Evolutionary conservation across 768 basidiomycete species (phyloP).

Genomic region (Rhizopogon rudus): DNA sequence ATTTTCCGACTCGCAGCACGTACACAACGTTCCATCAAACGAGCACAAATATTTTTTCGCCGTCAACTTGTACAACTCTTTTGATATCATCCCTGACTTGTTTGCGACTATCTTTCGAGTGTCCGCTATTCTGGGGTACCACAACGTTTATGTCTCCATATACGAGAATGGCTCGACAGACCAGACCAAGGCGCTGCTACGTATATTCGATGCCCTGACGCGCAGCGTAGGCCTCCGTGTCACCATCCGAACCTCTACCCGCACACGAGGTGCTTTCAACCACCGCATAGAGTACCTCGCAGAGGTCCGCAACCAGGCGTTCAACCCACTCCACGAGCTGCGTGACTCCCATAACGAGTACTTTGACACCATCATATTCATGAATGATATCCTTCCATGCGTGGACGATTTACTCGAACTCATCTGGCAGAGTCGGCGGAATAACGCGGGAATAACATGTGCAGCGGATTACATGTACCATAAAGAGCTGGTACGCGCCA

Average conservation of each 20-base stretch:
- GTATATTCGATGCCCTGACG: constrained; percentile 92
- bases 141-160: constrained; percentile 97
- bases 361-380: constrained; percentile 96
- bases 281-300: constrained; percentile 99
- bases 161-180: constrained; percentile 99
- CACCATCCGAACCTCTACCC: constrained; percentile 87
- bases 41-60: constrained; percentile 99
- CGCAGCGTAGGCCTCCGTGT: constrained; percentile 87
- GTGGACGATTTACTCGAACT: constrained; percentile 97
- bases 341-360: constrained; percentile 89
- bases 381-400: constrained; percentile 99
- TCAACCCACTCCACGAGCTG: constrained; percentile 92
- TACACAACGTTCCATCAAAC: constrained; percentile 35
- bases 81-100: constrained; percentile 96
- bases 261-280: constrained; percentile 93
- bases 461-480: constrained; percentile 99
- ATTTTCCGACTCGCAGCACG: constrained; percentile 38
- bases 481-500: constrained; percentile 70
- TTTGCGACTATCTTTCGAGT: constrained; percentile 96
- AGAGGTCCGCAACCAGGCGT: constrained; percentile 98
- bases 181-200: constrained; percentile 94
- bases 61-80: constrained; percentile 99
- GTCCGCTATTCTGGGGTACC: constrained; percentile 87
- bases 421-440: constrained; percentile 88
- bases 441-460: constrained; percentile 98